phyloP scores from a whole-genome alignment of 768 basidiomycete species.

The Mycena capillaripes region DNA sequence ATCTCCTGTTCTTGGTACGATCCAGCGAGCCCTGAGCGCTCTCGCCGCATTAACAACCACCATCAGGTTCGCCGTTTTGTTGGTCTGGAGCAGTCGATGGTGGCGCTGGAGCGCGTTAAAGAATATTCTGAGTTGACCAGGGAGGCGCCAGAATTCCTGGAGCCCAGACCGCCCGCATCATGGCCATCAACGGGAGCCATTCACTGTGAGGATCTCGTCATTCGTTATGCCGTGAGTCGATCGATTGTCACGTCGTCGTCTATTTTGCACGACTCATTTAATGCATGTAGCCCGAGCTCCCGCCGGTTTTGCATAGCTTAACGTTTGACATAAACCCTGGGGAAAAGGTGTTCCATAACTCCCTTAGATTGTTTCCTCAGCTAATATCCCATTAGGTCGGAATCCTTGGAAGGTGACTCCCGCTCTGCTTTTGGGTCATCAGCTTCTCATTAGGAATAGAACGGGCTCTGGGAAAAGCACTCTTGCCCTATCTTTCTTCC shows the following conservation, averaged over 20 bases:
- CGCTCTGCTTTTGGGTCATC: not conserved
- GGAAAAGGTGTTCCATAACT: slow-evolving; percentile 71
- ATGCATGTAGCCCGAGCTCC: slow-evolving; percentile 78
- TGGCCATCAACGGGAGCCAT: slow-evolving; percentile 86
- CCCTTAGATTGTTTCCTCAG: not conserved
- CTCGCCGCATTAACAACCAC: not conserved
- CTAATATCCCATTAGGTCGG: slow-evolving; percentile 62
- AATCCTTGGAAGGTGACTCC: slow-evolving; percentile 63
- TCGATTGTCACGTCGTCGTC: not conserved
- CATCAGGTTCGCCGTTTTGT: slow-evolving; percentile 82
- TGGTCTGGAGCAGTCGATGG: slow-evolving; percentile 93
- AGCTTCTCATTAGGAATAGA: slow-evolving; percentile 39
- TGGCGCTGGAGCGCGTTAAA: slow-evolving; percentile 90
- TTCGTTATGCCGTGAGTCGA: slow-evolving; percentile 79
- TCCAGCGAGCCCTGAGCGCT: not conserved
- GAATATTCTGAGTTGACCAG: slow-evolving; percentile 87
- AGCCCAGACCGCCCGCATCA: slow-evolving; percentile 82
- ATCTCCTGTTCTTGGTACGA: slow-evolving; percentile 76
- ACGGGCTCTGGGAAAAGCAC: slow-evolving; percentile 88
- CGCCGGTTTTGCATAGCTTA: slow-evolving; percentile 85
- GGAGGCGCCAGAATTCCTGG: slow-evolving; percentile 88
- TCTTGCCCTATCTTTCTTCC: slow-evolving; percentile 87
- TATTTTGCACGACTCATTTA: not conserved
- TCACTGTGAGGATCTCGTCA: slow-evolving; percentile 79
- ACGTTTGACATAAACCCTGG: slow-evolving; percentile 81